These are phyloP conservation scores for Daedalea quercina DNA, from an alignment of 768 basidiomycete genomes.

Conservation along the genomic window DNA sequence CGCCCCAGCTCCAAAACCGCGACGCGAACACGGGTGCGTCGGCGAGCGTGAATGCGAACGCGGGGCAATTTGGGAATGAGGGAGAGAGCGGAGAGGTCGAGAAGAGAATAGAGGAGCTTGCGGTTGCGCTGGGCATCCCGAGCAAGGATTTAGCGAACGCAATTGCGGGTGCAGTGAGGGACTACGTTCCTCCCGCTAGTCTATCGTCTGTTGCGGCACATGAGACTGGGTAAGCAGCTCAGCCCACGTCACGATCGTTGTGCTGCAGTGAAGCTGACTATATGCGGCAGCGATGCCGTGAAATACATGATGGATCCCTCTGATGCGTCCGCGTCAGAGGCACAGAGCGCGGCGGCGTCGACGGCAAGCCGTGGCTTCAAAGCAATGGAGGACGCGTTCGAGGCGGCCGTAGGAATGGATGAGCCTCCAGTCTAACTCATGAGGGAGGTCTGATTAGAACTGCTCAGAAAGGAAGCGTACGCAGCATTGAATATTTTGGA, in stretches of 20 bases:
- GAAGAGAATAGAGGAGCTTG: constrained; percentile 50
- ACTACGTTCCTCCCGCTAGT: constrained; percentile 54
- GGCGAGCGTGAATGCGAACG: constrained; percentile 3
- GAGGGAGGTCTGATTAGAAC: not conserved
- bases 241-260: not conserved
- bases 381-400: constrained; percentile 13
- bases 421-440: constrained; percentile 19
- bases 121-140: constrained; percentile 54
- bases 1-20: constrained; percentile 17
- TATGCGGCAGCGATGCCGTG: constrained; percentile 12
- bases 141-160: constrained; percentile 56
- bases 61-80: constrained; percentile 2
- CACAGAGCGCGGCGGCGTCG: constrained; percentile 3
- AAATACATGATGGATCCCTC: constrained; percentile 19
- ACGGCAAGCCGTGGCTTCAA: constrained; percentile 7
- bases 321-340: constrained; percentile 8
- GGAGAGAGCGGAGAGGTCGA: constrained; percentile 34
- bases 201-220: constrained; percentile 46
- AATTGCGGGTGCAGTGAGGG: constrained; percentile 51
- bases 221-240: constrained; percentile 31
- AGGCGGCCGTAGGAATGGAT: constrained; percentile 20
- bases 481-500: not conserved
- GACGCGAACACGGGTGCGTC: constrained; percentile 3
- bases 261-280: not conserved
- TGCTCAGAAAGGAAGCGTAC: not conserved